Percentiles rank a stretch among this genome's conserved stretches.
These are phyloP conservation scores for Lunasporangiospora selenospora DNA, from an alignment of 192 early-diverging fungal species.

Conservation along the genomic window DNA sequence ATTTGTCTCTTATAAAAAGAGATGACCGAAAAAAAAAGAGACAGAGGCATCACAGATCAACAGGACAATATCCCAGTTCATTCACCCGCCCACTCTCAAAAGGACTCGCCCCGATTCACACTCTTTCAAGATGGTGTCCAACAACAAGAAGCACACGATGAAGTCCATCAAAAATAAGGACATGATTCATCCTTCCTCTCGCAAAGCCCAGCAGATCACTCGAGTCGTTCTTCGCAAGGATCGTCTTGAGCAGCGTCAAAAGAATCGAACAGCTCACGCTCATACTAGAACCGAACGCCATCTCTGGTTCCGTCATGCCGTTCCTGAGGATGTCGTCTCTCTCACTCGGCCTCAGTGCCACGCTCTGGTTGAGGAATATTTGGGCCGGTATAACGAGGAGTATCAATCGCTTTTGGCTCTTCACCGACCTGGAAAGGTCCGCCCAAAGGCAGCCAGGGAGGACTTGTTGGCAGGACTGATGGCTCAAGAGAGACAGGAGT, in stretches of 20 bases:
- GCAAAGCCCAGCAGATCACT: constrained; percentile 61
- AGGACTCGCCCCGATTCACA: no score
- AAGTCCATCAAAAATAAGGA: constrained; percentile 65
- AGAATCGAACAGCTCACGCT: constrained; percentile 25
- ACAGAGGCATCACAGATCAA: no score
- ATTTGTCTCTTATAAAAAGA: no score
- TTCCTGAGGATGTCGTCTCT: constrained; percentile 49
- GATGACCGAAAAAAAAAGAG: no score
- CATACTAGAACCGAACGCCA: constrained; percentile 50
- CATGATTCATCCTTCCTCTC: constrained; percentile 60
- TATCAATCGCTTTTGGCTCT: constrained; percentile 47
- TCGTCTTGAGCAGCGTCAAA: constrained; percentile 51
- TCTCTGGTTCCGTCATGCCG: constrained; percentile 61
- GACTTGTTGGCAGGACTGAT: constrained; percentile 51
- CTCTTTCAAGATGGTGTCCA: constrained; percentile 58
- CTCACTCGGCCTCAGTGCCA: constrained; percentile 27
- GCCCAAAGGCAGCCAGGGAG: constrained; percentile 56
- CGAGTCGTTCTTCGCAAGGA: constrained; percentile 58
- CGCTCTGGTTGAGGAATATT: constrained; percentile 46
- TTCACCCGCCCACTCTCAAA: no score
- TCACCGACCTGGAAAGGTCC: constrained; percentile 44
- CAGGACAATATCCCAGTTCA: no score
- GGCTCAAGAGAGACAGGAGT: constrained; percentile 55
- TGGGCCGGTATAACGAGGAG: constrained; percentile 56
- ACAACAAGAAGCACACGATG: constrained; percentile 61